A percentile compares a stretch with the other conserved stretches of the same genome.
phyloP scores from a whole-genome alignment of 441 rosid genomes.

The Gossypium laxum region DNA sequence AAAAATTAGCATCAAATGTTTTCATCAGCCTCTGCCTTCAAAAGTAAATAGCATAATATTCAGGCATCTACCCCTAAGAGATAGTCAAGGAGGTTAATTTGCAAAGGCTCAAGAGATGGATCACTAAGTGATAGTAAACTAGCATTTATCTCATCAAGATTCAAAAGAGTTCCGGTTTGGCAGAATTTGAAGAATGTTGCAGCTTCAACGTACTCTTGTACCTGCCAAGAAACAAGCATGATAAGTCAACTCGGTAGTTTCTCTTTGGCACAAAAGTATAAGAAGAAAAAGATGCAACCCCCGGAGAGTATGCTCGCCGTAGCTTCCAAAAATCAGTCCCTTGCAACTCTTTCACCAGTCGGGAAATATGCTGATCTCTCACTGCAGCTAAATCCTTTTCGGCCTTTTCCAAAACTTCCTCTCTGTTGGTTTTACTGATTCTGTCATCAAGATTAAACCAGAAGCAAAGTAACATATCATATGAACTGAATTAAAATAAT shows the following conservation, averaged over 20 bases:
- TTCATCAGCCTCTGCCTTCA: neutral
- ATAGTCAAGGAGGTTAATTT: conserved; percentile 76
- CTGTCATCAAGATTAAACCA: conserved; percentile 27
- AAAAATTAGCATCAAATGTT: neutral
- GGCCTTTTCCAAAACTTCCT: conserved; percentile 70
- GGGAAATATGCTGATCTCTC: conserved; percentile 42
- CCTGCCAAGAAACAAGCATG: conserved; percentile 33
- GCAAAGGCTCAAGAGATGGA: conserved; percentile 60
- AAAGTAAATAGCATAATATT: conserved; percentile 8
- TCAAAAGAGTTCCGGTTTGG: conserved; percentile 50
- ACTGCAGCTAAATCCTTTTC: conserved; percentile 67
- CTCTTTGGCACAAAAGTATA: neutral
- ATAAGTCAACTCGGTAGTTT: conserved; percentile 3
- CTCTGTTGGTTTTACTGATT: conserved; percentile 56
- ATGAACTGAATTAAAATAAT: neutral
- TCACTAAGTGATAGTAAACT: conserved; percentile 49
- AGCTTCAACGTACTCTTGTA: conserved; percentile 90
- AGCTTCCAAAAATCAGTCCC: conserved; percentile 94
- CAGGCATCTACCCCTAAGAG: conserved; percentile 59
- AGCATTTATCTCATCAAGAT: conserved; percentile 69
- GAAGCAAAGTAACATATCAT: neutral
- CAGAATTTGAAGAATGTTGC: conserved; percentile 80
- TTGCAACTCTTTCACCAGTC: conserved; percentile 64
- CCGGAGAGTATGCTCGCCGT: conserved; percentile 79
- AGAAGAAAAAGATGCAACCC: conserved; percentile 35